Base-by-base conservation (phyloP, 306 rosid genomes). In the Luffa aegyptiaca region DNA sequence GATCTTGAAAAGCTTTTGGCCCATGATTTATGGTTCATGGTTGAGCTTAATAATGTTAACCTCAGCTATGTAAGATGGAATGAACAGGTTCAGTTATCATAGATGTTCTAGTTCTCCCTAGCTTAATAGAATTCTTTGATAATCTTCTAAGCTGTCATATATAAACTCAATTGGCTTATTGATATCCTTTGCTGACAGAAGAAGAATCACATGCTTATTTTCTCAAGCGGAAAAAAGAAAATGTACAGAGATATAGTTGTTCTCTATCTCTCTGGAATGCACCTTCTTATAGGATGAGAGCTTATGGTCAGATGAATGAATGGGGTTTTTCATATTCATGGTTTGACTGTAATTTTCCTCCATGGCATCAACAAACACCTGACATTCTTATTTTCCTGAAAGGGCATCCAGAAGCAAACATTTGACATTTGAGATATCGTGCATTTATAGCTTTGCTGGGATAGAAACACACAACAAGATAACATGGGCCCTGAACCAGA, bases 191-290 rank as follows among this genome's bases (percentile, higher is more conserved):
- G 3, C 26, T 72, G 44, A 31, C 42, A 46, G 20, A 71, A 45
- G 20, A 46, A 46, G 45, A 51, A 42, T 74, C 35, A 21, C 20
- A 13, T 26, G 20, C 7, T 71, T 65, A 66, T 63, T 18, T 9
- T 37, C 21, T 5, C 17, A 46, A 33, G n/a, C 44, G 31, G 8
- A 69, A 17, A 35, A 12, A 65, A 42, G 8, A 1, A 18, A 9
- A 69, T 42, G 7, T 42, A 92, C 89, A 73, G 97, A 85, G 51
- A 95, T 39, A 93, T 97, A 75, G 91, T 78, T 74, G 93, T 93
- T 84, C 98, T 91, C 37, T 59, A 62, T 91, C 93, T 81, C 98
- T 92, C 82, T 86, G 87, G 83, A 90, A 86, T 35, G 93, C 97
- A 66, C 95, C 98, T 84, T 86, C 91, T 84, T 95, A 90, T 86